Conservation (phyloP, 2,329 filamentous ascomycete species). For the Cercospora janseana region DNA sequence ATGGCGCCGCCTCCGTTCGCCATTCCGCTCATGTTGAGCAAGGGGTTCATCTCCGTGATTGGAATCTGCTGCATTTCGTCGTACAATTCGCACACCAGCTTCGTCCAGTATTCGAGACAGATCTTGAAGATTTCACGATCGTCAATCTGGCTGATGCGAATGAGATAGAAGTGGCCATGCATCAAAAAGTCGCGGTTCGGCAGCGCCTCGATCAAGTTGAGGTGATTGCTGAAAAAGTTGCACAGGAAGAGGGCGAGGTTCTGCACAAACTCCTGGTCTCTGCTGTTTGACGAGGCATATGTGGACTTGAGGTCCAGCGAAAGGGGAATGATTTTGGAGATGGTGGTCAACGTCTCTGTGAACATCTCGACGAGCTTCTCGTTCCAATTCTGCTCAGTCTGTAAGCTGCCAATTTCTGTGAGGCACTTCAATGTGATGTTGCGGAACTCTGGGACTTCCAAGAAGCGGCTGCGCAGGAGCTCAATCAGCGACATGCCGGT, state of each 20-base stretch:
- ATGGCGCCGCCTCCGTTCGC: slow-evolving; percentile 77
- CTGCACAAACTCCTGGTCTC: slow-evolving; percentile 96
- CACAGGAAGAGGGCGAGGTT: slow-evolving; percentile 93
- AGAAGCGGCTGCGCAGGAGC: slow-evolving; percentile 85
- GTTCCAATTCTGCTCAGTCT: slow-evolving; percentile 83
- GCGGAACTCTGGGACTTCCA: slow-evolving; percentile 90
- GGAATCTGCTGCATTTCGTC: slow-evolving; percentile 98
- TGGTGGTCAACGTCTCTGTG: slow-evolving; percentile 89
- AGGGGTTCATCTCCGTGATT: slow-evolving; percentile 86
- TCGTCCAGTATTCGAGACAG: slow-evolving; percentile 98
- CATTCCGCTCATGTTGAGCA: slow-evolving; percentile 75
- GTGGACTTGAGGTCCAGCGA: slow-evolving; percentile 86
- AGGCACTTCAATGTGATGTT: slow-evolving; percentile 96
- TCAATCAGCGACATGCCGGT: slow-evolving; percentile 70
- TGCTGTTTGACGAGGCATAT: slow-evolving; percentile 85
- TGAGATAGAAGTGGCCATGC: slow-evolving; percentile 96
- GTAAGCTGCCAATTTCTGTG: slow-evolving; percentile 92
- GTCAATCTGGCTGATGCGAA: slow-evolving; percentile 97
- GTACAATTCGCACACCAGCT: slow-evolving; percentile 94
- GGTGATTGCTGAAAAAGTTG: slow-evolving; percentile 93
- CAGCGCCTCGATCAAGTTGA: slow-evolving; percentile 91
- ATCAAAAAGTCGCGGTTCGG: slow-evolving; percentile 93
- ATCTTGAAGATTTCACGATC: slow-evolving; percentile 99
- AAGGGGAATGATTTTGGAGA: slow-evolving; percentile 89
- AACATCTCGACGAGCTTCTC: slow-evolving; percentile 98